Evolutionary conservation across 345 rosid genomes (phyloP).

Genomic region (Syzygium grande): DNA sequence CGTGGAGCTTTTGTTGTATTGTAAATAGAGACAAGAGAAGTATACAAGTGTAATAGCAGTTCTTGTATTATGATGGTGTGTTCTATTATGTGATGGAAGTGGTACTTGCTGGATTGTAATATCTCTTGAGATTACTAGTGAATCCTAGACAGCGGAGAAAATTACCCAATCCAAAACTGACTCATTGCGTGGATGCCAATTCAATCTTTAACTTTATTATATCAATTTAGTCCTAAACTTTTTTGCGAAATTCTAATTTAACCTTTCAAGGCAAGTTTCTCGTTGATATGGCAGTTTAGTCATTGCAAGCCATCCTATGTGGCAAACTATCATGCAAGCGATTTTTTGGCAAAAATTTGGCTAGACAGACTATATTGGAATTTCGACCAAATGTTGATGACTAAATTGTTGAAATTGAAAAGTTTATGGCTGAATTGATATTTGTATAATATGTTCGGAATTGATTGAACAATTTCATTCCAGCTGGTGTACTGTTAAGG

Average conservation of each 20-base stretch:
- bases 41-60: neutral
- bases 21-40: neutral
- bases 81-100: neutral
- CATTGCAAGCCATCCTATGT: accelerated
- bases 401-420: too few relatives aligned
- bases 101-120: neutral
- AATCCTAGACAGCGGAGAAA: neutral
- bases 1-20: neutral
- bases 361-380: accelerated
- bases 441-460: neutral
- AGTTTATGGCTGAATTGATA: neutral
- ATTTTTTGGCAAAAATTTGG: neutral
- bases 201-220: neutral
- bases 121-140: neutral
- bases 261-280: neutral
- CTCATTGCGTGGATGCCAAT: accelerated
- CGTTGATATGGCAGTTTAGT: accelerated
- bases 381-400: neutral
- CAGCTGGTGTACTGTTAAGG: neutral
- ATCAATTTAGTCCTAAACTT: neutral
- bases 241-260: neutral
- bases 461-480: neutral
- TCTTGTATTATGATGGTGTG: neutral
- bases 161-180: neutral
- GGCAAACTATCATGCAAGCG: neutral